Evolutionary conservation across 768 basidiomycete genomes (phyloP).

Genomic region (Phylloporus sp.): DNA sequence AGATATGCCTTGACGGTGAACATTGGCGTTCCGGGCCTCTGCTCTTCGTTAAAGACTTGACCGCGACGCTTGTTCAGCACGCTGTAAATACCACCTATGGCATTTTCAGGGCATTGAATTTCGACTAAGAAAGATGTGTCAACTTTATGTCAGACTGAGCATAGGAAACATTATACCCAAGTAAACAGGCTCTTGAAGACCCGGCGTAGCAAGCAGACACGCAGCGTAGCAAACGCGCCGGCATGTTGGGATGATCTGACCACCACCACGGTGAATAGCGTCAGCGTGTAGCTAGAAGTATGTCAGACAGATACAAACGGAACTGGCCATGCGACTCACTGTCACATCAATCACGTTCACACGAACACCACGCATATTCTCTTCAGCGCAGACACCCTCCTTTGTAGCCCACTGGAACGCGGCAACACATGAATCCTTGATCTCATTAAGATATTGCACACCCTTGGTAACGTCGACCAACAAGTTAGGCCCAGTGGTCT

Average conservation of each 20-base stretch:
- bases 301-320: background rate
- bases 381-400: slow-evolving; percentile 94
- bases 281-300: slow-evolving; percentile 81
- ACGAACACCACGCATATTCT: slow-evolving; percentile 98
- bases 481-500: slow-evolving; percentile 95
- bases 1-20: slow-evolving; percentile 98
- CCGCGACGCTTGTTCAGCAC: slow-evolving; percentile 95
- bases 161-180: slow-evolving; percentile 50
- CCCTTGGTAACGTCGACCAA: slow-evolving; percentile 98
- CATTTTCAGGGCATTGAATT: slow-evolving; percentile 96
- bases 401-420: slow-evolving; percentile 99
- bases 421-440: slow-evolving; percentile 99
- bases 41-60: slow-evolving; percentile 97
- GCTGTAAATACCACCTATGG: slow-evolving; percentile 96
- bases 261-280: slow-evolving; percentile 99
- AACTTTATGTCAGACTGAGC: slow-evolving; percentile 2
- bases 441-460: slow-evolving; percentile 98
- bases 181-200: slow-evolving; percentile 95
- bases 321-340: slow-evolving; percentile 42
- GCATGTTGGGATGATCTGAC: slow-evolving; percentile 96
- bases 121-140: slow-evolving; percentile 57
- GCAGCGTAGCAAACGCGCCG: slow-evolving; percentile 97
- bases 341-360: slow-evolving; percentile 96
- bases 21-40: slow-evolving; percentile 96
- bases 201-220: slow-evolving; percentile 84